Conservation (phyloP, 257 asterid genomes). For the Plantago elongata region DNA sequence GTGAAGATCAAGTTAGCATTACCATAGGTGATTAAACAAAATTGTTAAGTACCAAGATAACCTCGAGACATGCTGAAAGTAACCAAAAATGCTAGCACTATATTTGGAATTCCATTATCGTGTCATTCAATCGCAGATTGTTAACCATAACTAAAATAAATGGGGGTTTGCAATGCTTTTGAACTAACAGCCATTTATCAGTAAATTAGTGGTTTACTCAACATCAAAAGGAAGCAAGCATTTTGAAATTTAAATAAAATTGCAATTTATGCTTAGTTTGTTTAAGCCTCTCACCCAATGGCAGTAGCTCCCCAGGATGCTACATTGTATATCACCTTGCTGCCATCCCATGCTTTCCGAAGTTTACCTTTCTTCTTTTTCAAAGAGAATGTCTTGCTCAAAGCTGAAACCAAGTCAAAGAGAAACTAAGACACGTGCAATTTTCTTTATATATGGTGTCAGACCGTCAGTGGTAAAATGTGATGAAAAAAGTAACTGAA, state of each 20-base stretch:
- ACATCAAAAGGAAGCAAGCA: slow-evolving; percentile 3
- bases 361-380: slow-evolving; percentile 86
- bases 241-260: slow-evolving; percentile 6
- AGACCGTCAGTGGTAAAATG: slow-evolving; percentile 7
- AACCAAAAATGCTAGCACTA: no score
- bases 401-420: slow-evolving; percentile 53
- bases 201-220: not conserved
- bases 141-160: no score
- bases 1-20: slow-evolving; percentile 2
- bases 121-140: no score
- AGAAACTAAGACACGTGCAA: slow-evolving; percentile 18
- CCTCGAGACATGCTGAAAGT: no score
- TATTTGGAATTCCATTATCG: no score
- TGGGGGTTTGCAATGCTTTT: not conserved
- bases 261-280: slow-evolving; percentile 5
- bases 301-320: slow-evolving; percentile 99
- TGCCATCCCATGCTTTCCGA: slow-evolving; percentile 97
- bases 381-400: slow-evolving; percentile 86
- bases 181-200: not conserved
- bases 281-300: slow-evolving; percentile 64
- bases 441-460: not conserved
- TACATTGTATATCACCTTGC: slow-evolving; percentile 85
- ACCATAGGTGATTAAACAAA: no score
- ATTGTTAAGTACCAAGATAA: no score
- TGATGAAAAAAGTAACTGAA: slow-evolving; percentile 1